Percentiles rank a stretch among this genome's conserved stretches.
phyloP scores from a whole-genome alignment of 148 eudicot species.

The Cornus suecica region DNA sequence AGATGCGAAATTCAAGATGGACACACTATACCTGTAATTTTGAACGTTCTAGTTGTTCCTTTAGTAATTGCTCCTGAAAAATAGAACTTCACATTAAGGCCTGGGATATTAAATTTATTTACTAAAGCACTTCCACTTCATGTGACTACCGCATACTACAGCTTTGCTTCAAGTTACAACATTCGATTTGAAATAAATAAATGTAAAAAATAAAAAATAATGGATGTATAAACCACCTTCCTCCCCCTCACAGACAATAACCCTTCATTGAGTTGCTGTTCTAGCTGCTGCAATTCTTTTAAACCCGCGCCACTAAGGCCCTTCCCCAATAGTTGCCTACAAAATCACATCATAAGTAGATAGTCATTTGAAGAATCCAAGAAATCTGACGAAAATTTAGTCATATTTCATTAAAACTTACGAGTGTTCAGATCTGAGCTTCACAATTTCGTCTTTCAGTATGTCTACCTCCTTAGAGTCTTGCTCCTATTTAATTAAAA shows the following conservation, averaged over 20 bases:
- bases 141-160: not conserved
- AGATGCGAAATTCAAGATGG: not conserved
- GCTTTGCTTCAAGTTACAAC: not conserved
- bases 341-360: conserved; percentile 3
- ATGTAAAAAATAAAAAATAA: not conserved
- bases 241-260: conserved; percentile 60
- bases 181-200: not conserved
- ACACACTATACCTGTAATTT: conserved; percentile 38
- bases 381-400: not conserved
- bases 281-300: conserved; percentile 57
- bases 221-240: conserved; percentile 40
- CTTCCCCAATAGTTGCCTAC: conserved; percentile 69
- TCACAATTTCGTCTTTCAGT: conserved; percentile 48
- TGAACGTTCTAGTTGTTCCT: conserved; percentile 55
- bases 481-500: conserved; percentile 28
- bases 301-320: conserved; percentile 52
- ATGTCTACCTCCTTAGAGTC: conserved; percentile 41
- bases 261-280: conserved; percentile 60
- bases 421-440: conserved; percentile 47
- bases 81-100: not conserved
- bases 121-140: not conserved
- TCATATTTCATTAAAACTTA: conserved; percentile 16
- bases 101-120: not conserved
- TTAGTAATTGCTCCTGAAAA: conserved; percentile 62
- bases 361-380: not conserved